Evolutionary conservation across 257 asterid genomes (phyloP).

Genomic region (Jasminum sambac): DNA sequence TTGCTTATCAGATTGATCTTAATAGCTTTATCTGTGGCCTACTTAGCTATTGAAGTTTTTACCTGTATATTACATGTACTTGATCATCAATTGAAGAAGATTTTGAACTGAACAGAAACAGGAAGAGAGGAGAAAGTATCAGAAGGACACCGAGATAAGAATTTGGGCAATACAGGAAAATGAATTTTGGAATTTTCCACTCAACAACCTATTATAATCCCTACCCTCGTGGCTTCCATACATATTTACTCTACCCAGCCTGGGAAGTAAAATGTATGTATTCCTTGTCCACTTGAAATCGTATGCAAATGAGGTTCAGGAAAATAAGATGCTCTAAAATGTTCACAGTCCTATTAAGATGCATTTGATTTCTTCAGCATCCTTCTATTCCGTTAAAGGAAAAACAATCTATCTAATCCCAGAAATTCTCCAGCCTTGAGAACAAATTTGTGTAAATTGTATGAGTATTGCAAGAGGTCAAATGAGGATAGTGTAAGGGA

Average conservation of each 20-base stretch:
- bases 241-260: too few species aligned
- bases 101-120: not conserved
- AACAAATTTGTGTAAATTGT: not conserved
- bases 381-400: not conserved
- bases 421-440: not conserved
- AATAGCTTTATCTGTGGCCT: not conserved
- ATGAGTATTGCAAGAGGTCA: not conserved
- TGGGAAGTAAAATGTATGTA: too few species aligned
- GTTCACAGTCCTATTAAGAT: not conserved
- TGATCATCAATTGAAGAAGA: not conserved
- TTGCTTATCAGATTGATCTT: not conserved
- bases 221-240: too few species aligned
- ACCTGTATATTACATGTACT: not conserved
- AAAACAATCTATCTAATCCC: not conserved
- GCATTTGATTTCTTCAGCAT: constrained; percentile 6
- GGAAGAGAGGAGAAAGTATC: not conserved
- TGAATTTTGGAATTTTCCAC: not conserved
- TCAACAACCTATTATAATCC: not conserved
- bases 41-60: not conserved
- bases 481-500: not conserved
- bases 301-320: not conserved
- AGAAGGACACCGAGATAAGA: not conserved
- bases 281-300: not conserved
- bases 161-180: not conserved
- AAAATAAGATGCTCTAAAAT: constrained; percentile 3